Base-by-base conservation (phyloP, 75 land plant genomes). In the Picea sitchensis region DNA sequence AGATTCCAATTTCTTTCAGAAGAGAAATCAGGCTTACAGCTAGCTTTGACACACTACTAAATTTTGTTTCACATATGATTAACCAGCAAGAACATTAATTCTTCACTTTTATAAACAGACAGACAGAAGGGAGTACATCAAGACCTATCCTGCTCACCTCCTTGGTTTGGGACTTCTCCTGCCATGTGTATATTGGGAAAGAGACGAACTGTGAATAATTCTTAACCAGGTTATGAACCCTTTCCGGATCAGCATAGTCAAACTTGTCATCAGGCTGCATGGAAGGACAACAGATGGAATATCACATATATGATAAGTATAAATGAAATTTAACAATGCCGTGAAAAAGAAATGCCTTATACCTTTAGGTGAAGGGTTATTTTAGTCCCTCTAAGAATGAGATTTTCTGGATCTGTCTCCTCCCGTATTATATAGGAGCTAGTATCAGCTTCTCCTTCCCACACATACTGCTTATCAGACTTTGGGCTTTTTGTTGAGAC, bases 161-260 rank as follows among this genome's bases (percentile, higher is more conserved):
- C 67, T 90, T 87, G 31, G 88, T 86, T 75, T 88, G 87, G 76
- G 99, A 91, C 80, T 96, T 97, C 77, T 97, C 99, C 76, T 90
- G 94, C 91, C 95, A 96, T 36, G 92, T 90, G 72, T 95, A 95
- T 73, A 97, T 97, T 17, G 99, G 99, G 85, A 97, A 97, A 14
- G 99, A 93, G 61, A 97, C 91, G 80, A 97, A 97, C 83, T 97
- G 99, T 14, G 99, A 97, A 76, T 97, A 97, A 38, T 95, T 94
- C 87, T 95, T 97, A 36, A 97, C 98, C 63, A 97, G 84, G 58
- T 76, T 82, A 86, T 87, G 88, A 78, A 97, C 91, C 76, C 85
- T 90, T 17, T 80, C 38, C 1, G 95, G 92, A 14, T 97, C 93
- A 4, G 92, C 73, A 78, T 88, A 97, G 83, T 97, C 99, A 81